These are phyloP conservation scores for Dothiorella sarmentorum DNA, from an alignment of 2,329 filamentous ascomycete species.

Conservation along the genomic window DNA sequence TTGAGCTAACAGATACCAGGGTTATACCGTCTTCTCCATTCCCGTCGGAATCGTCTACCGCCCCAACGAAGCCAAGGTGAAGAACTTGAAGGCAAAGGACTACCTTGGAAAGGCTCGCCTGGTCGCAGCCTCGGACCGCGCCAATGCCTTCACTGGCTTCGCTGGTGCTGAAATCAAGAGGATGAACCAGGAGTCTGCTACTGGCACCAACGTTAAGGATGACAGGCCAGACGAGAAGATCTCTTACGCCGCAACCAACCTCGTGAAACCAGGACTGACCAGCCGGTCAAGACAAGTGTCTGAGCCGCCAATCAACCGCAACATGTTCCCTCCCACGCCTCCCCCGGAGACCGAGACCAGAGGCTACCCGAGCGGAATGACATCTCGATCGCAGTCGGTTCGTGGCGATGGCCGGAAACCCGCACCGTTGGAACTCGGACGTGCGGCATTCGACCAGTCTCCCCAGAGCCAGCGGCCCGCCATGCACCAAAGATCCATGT, in stretches of 20 bases:
- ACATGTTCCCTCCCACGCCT: slow-evolving; percentile 95
- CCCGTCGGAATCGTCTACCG: slow-evolving; percentile 93
- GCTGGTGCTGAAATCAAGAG: slow-evolving; percentile 76
- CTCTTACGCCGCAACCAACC: slow-evolving; percentile 87
- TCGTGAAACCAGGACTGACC: slow-evolving; percentile 80
- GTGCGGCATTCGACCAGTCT: slow-evolving; percentile 46
- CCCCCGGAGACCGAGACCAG: slow-evolving; percentile 84
- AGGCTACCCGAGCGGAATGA: slow-evolving; percentile 19
- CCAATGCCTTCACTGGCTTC: slow-evolving; percentile 79
- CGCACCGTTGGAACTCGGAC: slow-evolving; percentile 47
- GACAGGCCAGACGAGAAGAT: slow-evolving; percentile 80
- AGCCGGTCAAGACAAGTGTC: slow-evolving; percentile 77
- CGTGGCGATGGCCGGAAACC: slow-evolving; percentile 47
- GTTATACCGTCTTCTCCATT: slow-evolving; percentile 98
- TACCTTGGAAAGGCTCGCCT: slow-evolving; percentile 95
- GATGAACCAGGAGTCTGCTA: slow-evolving; percentile 40
- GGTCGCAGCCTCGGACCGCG: slow-evolving; percentile 79
- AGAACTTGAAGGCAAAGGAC: slow-evolving; percentile 96
- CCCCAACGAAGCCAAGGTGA: slow-evolving; percentile 95
- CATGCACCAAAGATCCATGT: slow-evolving; percentile 41
- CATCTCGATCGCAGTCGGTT: slow-evolving; percentile 46
- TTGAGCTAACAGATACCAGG: slow-evolving; percentile 51
- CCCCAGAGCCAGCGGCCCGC: slow-evolving; percentile 28
- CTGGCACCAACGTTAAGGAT: slow-evolving; percentile 58
- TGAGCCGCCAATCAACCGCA: slow-evolving; percentile 73